Base-by-base conservation (phyloP, 2,329 filamentous ascomycete genomes). In the Colletotrichum plurivorum region DNA sequence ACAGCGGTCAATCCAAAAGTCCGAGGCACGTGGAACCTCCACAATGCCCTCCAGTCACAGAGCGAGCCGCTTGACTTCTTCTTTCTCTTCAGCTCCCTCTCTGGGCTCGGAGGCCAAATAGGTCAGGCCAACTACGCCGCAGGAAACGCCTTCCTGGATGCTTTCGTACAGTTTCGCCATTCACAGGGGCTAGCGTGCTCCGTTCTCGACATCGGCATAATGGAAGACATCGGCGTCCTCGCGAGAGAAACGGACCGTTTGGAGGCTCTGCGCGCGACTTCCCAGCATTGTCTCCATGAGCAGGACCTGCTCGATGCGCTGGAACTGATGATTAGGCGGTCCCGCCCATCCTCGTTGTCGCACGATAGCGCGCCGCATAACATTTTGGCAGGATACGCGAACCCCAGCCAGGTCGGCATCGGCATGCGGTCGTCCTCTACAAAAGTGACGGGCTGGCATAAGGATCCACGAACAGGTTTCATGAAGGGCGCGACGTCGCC, bases 21-120 rank as follows among this genome's bases (percentile, higher is more conserved):
- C 1, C 61, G 75, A 10, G 84, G 82, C 5, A 82, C 81, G 5
- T 80, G 77, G 78, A 85, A 86, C 61, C 74, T 85, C 6, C 80
- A 85, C 70, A 58, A 77, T 27, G n/a, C 70, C 51, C 71, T 79
- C 0, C 43, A 65, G 22, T 6, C 56, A 7, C 59, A 67, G 25
- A 39, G 36, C 9, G 62, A 62, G 12, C 54, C 8, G 22, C 73
- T 82, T 1, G 78, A 81, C 61, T 83, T 85, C 73, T 82, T 84
- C 58, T 66, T 78, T 22, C 67, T 80, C 22, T 73, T 77, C 49
- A 76, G 74, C 9, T 84, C 83, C 2, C 71, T 81, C 7, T 75
- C 75, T 0, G 78, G 76, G 15, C 71, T 80, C 15, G 69, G 80
- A 4, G 82, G 79, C 8, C 75, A 78, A 20, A 69, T 74, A 1